phyloP scores from a whole-genome alignment of 2,329 filamentous ascomycete genomes.

The Trichoderma afroharzianum region DNA sequence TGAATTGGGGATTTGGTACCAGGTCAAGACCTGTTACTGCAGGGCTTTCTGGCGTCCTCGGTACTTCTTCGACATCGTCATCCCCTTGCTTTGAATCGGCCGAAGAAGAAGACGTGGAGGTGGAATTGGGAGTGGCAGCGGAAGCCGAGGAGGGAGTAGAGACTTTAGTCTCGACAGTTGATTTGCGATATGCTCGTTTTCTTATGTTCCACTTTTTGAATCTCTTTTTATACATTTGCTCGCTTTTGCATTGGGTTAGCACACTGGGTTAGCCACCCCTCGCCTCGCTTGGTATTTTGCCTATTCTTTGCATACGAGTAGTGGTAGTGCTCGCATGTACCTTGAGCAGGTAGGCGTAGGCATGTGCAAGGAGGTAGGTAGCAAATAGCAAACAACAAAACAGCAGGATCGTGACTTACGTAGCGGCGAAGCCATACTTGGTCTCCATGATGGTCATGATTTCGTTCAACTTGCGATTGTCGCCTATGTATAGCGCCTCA shows the following conservation, averaged over 20 bases:
- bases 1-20: constrained; percentile 23
- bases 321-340: background rate
- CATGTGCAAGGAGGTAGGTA: background rate
- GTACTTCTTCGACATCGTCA: background rate
- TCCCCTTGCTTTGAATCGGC: background rate
- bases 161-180: background rate
- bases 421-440: constrained; percentile 35
- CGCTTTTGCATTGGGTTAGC: constrained; percentile 23
- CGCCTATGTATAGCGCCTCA: constrained; percentile 32
- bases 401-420: constrained; percentile 28
- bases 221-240: constrained; percentile 40
- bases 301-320: background rate
- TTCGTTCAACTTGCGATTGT: constrained; percentile 36
- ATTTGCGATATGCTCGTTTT: constrained; percentile 35
- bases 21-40: constrained; percentile 21
- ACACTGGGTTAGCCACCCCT: background rate
- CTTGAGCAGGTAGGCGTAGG: background rate
- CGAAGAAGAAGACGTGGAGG: constrained; percentile 12
- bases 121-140: background rate
- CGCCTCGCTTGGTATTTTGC: background rate
- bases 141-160: background rate
- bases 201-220: constrained; percentile 38
- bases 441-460: constrained; percentile 35
- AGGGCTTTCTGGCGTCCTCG: background rate
- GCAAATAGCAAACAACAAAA: background rate